These are phyloP conservation scores for Monosporascus sp. DNA, from an alignment of 2,329 filamentous ascomycete genomes.

Conservation along the genomic window DNA sequence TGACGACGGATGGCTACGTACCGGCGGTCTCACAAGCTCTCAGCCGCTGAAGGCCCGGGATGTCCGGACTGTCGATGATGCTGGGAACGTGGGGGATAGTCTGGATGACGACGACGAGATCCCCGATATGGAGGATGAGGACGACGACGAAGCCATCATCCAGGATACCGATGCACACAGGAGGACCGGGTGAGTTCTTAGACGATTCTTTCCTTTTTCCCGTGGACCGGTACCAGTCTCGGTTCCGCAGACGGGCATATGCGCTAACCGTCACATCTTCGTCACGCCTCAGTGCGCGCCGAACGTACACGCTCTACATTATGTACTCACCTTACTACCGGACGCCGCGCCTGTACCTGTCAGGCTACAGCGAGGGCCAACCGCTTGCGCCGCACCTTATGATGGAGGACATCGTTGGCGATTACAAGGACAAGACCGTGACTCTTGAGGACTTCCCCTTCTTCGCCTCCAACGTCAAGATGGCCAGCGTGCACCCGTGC, in stretches of 20 bases:
- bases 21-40: conserved; percentile 70
- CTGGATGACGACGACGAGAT: conserved; percentile 76
- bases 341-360: conserved; percentile 90
- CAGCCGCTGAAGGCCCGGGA: conserved; percentile 73
- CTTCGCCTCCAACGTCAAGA: conserved; percentile 86
- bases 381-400: conserved; percentile 78
- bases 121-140: conserved; percentile 97
- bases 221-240: too few relatives aligned
- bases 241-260: too few relatives aligned
- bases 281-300: conserved; percentile 56
- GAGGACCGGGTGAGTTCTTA: conserved; percentile 36
- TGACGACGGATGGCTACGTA: conserved; percentile 86
- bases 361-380: conserved; percentile 78
- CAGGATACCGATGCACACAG: conserved; percentile 56
- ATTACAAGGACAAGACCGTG: conserved; percentile 98
- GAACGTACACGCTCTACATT: conserved; percentile 98
- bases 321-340: conserved; percentile 96
- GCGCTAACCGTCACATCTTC: conserved; percentile 12
- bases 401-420: conserved; percentile 95
- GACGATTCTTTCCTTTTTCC: too few relatives aligned
- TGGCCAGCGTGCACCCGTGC: conserved; percentile 94
- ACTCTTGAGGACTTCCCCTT: conserved; percentile 97
- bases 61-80: conserved; percentile 83
- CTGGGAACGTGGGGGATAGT: conserved; percentile 75
- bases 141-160: conserved; percentile 94